A percentile compares a stretch with the other conserved stretches of the same genome.
Evolutionary conservation across 2,329 filamentous ascomycete species (phyloP).

Genomic region (Cadophora gregata): DNA sequence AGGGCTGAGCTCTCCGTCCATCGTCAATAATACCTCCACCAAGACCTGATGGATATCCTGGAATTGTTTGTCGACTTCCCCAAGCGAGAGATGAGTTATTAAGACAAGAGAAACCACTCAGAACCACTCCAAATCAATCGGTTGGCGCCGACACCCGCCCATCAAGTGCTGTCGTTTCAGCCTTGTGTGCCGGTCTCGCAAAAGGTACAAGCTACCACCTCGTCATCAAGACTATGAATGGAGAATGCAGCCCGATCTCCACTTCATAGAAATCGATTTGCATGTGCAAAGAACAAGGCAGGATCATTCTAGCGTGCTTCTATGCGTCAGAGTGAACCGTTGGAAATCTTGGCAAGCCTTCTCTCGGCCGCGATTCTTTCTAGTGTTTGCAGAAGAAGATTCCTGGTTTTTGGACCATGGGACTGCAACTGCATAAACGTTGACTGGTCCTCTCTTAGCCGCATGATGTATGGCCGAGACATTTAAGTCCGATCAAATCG

Average conservation of each 20-base stretch:
- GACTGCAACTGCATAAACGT: background rate
- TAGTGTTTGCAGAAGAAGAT: background rate
- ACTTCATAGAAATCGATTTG: background rate
- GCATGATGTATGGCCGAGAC: background rate
- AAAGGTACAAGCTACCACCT: background rate
- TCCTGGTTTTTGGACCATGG: constrained; percentile 6
- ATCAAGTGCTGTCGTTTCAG: background rate
- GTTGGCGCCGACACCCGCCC: constrained; percentile 14
- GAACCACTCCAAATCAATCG: background rate
- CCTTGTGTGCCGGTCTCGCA: constrained; percentile 9
- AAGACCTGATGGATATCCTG: background rate
- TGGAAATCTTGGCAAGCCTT: background rate
- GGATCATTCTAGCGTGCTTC: constrained; percentile 13
- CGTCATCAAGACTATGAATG: background rate
- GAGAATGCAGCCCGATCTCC: background rate
- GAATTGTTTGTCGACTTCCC: background rate
- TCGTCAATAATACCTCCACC: background rate
- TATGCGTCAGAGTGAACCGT: background rate
- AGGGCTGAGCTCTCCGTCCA: constrained; percentile 5
- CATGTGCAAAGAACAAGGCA: constrained; percentile 12
- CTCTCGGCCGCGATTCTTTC: background rate
- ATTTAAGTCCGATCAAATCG: background rate
- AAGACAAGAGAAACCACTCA: background rate
- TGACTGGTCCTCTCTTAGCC: background rate
- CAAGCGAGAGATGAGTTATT: background rate